Base-by-base conservation (phyloP, 139 green algal species). In the Gonium pectorale region DNA sequence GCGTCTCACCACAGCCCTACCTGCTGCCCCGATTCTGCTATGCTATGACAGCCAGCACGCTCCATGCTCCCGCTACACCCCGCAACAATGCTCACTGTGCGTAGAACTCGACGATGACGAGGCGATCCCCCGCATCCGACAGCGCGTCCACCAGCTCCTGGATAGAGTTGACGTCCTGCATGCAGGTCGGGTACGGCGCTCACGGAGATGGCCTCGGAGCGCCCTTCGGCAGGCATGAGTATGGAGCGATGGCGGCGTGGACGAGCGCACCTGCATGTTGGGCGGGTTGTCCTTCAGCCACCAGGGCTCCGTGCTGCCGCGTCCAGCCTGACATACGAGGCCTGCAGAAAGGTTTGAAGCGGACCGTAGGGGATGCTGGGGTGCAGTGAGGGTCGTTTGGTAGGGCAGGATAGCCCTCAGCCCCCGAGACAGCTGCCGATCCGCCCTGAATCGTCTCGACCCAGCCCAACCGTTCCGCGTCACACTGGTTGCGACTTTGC, bases 91-190 rank as follows among this genome's bases (percentile, higher is more conserved):
- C 70, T 79, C 70, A 80, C 60, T 83, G 60, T 15, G 75, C 75
- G 19, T 83, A 83, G 59, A 49, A 83, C 41, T 83, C 75, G n/a
- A 99, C 92, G 35, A 99, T 91, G 0, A 99, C 96, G 4, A 99
- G 90, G 44, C 75, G 87, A 78, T 98, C 94, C 0, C 89, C 90
- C 7, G 92, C 92, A 33, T 91, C 81, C 27, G 90, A 87, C 86
- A 98, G 87, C 26, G 87, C 91, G 71, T 98, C 91, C 0, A 99
- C 93, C 24, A 99, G 89, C 70, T 98, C 87, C 71, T 97, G 90
- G 27, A 96, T 94, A 2, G 43, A 83, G 31, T 69, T 60, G 35
- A 98, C 75, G 60, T 96, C 90, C 46, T 89, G 75, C 37, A 19
- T 35, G 2, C 40, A 73, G 62, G n/a, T 17, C 5, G 5, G n/a